Percentiles rank a stretch among this genome's conserved stretches.
Conservation (phyloP, 2,329 filamentous ascomycete genomes). For the Fusarium circinatum region DNA sequence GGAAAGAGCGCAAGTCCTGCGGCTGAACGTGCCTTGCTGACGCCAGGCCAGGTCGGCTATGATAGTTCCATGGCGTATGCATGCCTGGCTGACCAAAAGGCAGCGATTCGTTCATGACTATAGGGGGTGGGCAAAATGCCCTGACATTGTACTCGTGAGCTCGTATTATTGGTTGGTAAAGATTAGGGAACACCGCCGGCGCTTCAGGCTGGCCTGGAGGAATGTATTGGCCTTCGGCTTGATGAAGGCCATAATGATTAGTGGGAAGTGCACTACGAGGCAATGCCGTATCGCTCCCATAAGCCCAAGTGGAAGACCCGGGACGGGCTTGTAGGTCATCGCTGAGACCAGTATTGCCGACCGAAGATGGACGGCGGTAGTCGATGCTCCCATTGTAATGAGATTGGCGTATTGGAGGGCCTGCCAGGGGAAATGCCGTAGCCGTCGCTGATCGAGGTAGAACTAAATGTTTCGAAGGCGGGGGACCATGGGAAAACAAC, state of each 20-base stretch:
- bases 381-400: conserved; percentile 23
- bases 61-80: conserved; percentile 39
- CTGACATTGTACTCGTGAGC: conserved; percentile 52
- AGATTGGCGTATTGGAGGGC: conserved; percentile 22
- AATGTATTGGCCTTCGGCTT: conserved; percentile 26
- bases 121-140: conserved; percentile 52
- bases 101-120: conserved; percentile 45
- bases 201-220: conserved; percentile 28
- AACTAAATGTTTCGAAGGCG: conserved; percentile 84
- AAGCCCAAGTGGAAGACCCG: conserved; percentile 29
- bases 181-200: conserved; percentile 30
- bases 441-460: conserved; percentile 63
- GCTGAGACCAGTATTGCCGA: conserved; percentile 18
- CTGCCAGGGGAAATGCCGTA: conserved; percentile 25
- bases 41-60: conserved; percentile 8
- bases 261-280: conserved; percentile 25
- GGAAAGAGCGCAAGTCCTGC: conserved; percentile 17
- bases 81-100: conserved; percentile 46
- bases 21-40: conserved; percentile 21
- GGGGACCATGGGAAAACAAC: conserved; percentile 77
- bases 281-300: conserved; percentile 15
- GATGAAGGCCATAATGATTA: conserved; percentile 21
- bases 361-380: conserved; percentile 21
- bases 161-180: conserved; percentile 49
- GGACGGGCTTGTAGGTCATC: conserved; percentile 26